Evolutionary conservation across 306 rosid genomes (phyloP), one percentile per base, ranked within the genome.

Genomic region (Luffa acutangula): DNA sequence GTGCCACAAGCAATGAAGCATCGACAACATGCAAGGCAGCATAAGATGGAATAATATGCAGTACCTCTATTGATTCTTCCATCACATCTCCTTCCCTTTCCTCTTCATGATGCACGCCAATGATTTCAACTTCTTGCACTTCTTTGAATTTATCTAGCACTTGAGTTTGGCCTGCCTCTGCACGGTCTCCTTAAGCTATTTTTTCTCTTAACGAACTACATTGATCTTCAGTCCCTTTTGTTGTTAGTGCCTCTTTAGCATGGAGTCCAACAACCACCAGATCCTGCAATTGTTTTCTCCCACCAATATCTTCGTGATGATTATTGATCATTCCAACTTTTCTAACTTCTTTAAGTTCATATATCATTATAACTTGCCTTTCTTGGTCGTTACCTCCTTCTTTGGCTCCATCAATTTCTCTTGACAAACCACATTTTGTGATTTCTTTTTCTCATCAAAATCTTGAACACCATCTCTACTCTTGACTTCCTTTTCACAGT

Each of bases 21-120:
- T 18, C 21, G 73, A 79, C 34, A 79, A 33, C 31, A 48, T 6
- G 42, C 21, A 58, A 46, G 51, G 51, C 33, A 7, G 51, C 71
- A 36, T 13, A 48, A 52, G 57, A 21, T 75, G 39, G 42, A 75
- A 34, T 36, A 37, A 75, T 33, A 75, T 45, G 51, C 0, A 20
- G 70, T 65, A 76, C 84, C 81, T 76, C 84, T 36, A 8, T 10
- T 56, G 70, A 69, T 74, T 64, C 82, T 64, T 54, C 67, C 41
- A 65, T 53, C 77, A 52, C 36, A 63, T 73, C 69, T 25, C 64
- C 54, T 36, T 17, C 41, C 9, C 20, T 39, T 63, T 52, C 43
- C 75, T 58, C 58, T 36, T 60, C 77, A 48, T 11, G 58, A 31
- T 82, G 74, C 20, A 34, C 49, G 72, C 70, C 64, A 48, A 71